Conservation (phyloP, 768 basidiomycete genomes). For the Xerocomellus amylosporus region DNA sequence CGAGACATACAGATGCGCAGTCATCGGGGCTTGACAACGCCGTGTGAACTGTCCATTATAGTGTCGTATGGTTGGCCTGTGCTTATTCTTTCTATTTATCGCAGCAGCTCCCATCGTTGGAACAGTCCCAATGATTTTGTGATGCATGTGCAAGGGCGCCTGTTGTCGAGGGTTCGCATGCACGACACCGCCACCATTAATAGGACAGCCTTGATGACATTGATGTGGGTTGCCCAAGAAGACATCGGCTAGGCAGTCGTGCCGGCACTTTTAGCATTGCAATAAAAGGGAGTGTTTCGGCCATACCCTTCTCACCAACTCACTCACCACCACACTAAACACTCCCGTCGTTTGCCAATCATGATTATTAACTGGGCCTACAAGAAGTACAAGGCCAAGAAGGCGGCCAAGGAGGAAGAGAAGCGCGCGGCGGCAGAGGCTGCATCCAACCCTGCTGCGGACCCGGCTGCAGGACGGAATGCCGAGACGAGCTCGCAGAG, state of each 20-base stretch:
- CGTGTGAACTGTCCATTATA: neutral
- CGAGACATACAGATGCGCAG: neutral
- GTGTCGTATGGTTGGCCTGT: neutral
- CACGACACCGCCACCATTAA: neutral
- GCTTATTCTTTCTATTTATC: neutral
- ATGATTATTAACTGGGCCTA: constrained; percentile 17
- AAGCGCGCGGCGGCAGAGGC: neutral
- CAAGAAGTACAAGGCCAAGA: constrained; percentile 29
- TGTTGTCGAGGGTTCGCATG: neutral
- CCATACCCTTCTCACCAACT: neutral
- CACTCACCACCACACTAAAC: neutral
- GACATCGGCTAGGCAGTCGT: neutral
- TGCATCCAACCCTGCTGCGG: neutral
- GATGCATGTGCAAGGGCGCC: neutral
- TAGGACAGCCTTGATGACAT: too few relatives aligned
- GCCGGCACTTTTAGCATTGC: neutral
- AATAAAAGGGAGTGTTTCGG: constrained; percentile 8
- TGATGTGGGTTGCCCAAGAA: neutral
- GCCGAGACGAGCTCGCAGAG: neutral
- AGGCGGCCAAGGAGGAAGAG: constrained; percentile 16
- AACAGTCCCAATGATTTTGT: neutral
- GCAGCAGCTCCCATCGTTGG: neutral
- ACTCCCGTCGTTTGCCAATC: neutral
- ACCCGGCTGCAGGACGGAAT: neutral
- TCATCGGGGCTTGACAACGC: neutral